Conservation (phyloP, 305 asterid species). For the Fraxinus paxiana region DNA sequence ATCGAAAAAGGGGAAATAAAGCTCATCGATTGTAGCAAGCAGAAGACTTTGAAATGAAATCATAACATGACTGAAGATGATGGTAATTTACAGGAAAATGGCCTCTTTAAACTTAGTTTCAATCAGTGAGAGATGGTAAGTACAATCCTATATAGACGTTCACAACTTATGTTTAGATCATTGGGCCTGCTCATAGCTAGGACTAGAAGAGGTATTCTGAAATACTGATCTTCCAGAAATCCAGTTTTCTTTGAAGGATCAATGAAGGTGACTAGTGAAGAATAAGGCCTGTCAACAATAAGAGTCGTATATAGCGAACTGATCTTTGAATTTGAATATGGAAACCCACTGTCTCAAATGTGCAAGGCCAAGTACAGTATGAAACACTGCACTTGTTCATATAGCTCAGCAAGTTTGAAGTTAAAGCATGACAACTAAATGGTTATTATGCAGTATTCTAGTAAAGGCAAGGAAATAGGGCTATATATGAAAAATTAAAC, state of each 20-base stretch:
- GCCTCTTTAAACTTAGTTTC: background rate
- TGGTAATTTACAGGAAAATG: constrained; percentile 9
- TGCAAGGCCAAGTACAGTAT: background rate
- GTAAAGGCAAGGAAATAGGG: background rate
- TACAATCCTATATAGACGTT: background rate
- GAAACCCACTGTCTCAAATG: background rate
- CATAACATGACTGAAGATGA: background rate
- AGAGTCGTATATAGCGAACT: background rate
- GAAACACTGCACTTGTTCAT: background rate
- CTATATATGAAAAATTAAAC: background rate
- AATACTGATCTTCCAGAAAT: background rate
- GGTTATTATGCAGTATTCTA: background rate
- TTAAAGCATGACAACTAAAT: background rate
- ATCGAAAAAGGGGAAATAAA: background rate
- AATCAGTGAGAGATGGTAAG: background rate
- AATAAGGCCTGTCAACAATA: background rate
- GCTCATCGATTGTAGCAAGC: background rate
- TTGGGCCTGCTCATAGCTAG: background rate
- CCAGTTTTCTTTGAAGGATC: background rate
- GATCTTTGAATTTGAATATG: background rate
- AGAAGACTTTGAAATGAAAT: constrained; percentile 1
- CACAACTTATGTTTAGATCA: background rate
- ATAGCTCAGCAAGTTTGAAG: background rate
- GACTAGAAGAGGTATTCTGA: background rate
- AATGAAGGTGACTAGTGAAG: background rate